Base-by-base conservation (phyloP, 225 moss, liverwort and hornwort genomes). In the Bryum argenteum region DNA sequence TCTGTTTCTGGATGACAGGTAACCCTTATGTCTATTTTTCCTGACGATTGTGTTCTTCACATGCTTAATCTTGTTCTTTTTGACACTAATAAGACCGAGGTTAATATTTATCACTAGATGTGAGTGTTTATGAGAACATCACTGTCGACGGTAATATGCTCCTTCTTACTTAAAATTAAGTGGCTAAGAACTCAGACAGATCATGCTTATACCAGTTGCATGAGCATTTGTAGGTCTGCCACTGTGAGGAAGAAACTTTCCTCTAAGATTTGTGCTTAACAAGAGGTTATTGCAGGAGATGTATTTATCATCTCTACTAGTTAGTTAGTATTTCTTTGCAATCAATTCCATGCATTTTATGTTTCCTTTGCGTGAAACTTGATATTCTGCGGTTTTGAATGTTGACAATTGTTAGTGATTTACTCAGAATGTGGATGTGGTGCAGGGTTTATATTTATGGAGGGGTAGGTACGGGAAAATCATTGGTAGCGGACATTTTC, bases 391-490 rank as follows among this genome's bases (percentile, higher is more conserved):
- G 51, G 54, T 28, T 61, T 65, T 54, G 47, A 11, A 16, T 56
- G 55, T 22, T 43, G 15, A 5, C 14, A 26, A 60, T 76, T 62
- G 52, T 56, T 58, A 50, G 55, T 77, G 71, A 74, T 71, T 22
- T 17, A 12, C 75, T 62, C 62, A 57, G 65, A 62, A 64, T 86
- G 72, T 39, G 61, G 45, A 64, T 86, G 72, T 39, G 61, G 45
- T 82, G 75, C 89, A 93, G 93, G 84, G 84, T 93, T 82, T 93
- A 91, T 74, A 81, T 89, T 54, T 79, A 78, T 84, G 89, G 89
- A 82, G 93, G 93, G 79, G 90, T 93, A 66, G 90, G 93, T 64
- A 87, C 92, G 71, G 90, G 87, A 55, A 93, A 91, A 74, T 87
- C 90, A 1, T 72, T 93, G 65, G 89, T 89, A 73, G 83, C 85